phyloP scores from a whole-genome alignment of 345 rosid genomes.

The Linum trigynum region DNA sequence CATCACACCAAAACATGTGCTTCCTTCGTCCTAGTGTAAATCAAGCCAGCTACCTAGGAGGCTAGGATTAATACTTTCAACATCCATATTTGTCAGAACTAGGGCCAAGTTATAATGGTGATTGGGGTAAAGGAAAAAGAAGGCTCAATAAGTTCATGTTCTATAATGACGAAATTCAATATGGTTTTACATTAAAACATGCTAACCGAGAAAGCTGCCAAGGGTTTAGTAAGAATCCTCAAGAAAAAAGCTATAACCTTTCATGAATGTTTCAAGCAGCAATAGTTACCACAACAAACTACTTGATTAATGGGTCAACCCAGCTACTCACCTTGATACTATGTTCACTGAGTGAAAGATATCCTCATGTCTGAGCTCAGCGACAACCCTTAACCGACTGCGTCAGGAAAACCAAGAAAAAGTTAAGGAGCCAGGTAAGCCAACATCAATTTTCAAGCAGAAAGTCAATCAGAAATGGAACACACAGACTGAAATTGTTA shows the following conservation, averaged over 20 bases:
- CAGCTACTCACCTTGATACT: constrained; percentile 65
- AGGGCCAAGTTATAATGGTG: no score
- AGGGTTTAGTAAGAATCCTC: neutral
- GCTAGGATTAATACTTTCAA: neutral
- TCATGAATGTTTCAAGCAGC: neutral
- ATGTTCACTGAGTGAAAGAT: constrained; percentile 96
- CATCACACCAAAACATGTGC: neutral
- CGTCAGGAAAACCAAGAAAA: constrained; percentile 10
- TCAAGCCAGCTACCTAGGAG: neutral
- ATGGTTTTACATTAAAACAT: neutral
- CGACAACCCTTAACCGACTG: constrained; percentile 95
- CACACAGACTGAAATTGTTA: constrained; percentile 17
- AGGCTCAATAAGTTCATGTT: no score
- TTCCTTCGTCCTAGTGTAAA: neutral
- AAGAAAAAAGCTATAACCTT: neutral
- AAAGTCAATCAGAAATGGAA: neutral
- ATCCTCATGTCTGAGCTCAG: constrained; percentile 91
- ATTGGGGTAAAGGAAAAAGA: no score
- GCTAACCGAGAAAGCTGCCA: neutral
- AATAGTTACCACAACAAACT: neutral
- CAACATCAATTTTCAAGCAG: neutral
- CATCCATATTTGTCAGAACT: neutral
- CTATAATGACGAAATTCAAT: constrained; percentile 8
- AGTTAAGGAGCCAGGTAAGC: constrained; percentile 1
- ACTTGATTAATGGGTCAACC: constrained; percentile 9